Evolutionary conservation across 768 basidiomycete species (phyloP).

Genomic region (Mycena kentingensis): DNA sequence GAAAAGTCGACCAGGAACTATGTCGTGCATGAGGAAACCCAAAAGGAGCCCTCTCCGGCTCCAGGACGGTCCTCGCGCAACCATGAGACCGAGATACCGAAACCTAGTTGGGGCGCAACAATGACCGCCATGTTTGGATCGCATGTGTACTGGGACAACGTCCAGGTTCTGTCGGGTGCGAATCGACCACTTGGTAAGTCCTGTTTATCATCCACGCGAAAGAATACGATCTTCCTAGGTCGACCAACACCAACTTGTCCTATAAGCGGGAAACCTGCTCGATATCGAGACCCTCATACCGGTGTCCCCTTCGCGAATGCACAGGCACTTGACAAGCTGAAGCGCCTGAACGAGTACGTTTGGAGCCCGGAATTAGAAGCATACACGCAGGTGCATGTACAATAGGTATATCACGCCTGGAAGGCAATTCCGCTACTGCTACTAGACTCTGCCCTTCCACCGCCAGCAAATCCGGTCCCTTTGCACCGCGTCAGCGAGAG

Average conservation of each 20-base stretch:
- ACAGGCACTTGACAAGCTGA: slow-evolving; percentile 65
- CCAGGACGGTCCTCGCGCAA: slow-evolving; percentile 23
- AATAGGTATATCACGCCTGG: slow-evolving; percentile 47
- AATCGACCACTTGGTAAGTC: slow-evolving; percentile 62
- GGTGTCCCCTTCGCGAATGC: slow-evolving; percentile 78
- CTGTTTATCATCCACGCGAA: neutral
- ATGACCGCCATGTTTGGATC: slow-evolving; percentile 85
- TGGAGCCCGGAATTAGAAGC: slow-evolving; percentile 57
- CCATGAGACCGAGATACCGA: slow-evolving; percentile 46
- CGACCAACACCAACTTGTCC: slow-evolving; percentile 69
- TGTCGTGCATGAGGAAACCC: slow-evolving; percentile 58
- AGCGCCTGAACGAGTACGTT: slow-evolving; percentile 66
- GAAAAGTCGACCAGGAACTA: slow-evolving; percentile 70
- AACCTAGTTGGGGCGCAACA: slow-evolving; percentile 68
- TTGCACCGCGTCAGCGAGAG: neutral
- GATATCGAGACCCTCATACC: slow-evolving; percentile 79
- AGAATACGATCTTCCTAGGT: slow-evolving; percentile 42
- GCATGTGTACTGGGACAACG: slow-evolving; percentile 77
- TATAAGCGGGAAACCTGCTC: slow-evolving; percentile 77
- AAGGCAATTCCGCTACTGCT: slow-evolving; percentile 77
- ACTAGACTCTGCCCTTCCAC: slow-evolving; percentile 85
- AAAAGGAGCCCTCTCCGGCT: slow-evolving; percentile 5
- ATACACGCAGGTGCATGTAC: slow-evolving; percentile 28
- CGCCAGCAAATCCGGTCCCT: slow-evolving; percentile 94
- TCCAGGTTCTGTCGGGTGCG: slow-evolving; percentile 65